Evolutionary conservation across 2,329 filamentous ascomycete species (phyloP).

Genomic region (Fusarium sp.): DNA sequence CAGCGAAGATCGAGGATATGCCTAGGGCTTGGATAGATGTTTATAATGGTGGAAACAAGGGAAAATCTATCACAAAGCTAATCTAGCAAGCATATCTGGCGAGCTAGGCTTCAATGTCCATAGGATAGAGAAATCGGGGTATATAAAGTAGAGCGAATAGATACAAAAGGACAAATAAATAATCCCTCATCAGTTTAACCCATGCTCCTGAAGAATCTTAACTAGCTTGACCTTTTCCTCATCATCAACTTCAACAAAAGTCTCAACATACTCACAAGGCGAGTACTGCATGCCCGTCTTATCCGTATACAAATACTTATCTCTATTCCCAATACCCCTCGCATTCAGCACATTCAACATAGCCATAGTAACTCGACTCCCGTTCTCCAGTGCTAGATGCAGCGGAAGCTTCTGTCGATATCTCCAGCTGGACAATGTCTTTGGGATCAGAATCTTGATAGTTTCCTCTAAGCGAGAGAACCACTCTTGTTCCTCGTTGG

Average conservation of each 20-base stretch:
- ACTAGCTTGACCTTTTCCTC: conserved; percentile 10
- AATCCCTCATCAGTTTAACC: background rate
- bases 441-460: conserved; percentile 3
- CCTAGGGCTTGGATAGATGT: conserved; percentile 13
- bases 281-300: conserved; percentile 10
- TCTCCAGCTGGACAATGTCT: background rate
- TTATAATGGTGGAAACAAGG: conserved; percentile 10
- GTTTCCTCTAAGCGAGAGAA: conserved; percentile 2
- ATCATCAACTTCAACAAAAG: conserved; percentile 3
- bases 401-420: conserved; percentile 5
- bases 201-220: background rate
- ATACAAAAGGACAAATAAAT: background rate
- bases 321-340: background rate
- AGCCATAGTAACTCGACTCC: background rate
- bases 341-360: background rate
- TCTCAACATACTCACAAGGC: conserved; percentile 11
- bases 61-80: conserved; percentile 19
- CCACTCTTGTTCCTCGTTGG: conserved; percentile 10
- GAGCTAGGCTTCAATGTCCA: background rate
- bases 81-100: background rate
- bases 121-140: background rate
- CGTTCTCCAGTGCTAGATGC: conserved; percentile 17
- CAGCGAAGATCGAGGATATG: conserved; percentile 17
- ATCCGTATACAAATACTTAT: conserved; percentile 13
- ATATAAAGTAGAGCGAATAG: background rate